Evolutionary conservation across 139 green algal genomes (phyloP).

Genomic region (Micromonas pusilla): DNA sequence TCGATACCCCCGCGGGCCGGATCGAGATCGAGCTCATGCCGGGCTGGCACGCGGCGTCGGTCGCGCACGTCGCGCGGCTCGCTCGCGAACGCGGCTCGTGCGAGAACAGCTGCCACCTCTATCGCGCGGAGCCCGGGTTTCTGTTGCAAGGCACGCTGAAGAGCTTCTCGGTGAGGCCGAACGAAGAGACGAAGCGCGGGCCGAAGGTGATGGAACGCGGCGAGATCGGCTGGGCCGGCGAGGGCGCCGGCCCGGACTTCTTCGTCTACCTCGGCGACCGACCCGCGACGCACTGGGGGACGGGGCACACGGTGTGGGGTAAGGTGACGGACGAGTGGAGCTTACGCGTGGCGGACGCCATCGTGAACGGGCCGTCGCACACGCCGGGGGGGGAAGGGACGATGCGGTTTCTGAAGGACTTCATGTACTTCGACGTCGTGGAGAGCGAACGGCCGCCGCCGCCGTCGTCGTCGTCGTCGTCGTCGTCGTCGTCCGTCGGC

Average conservation of each 20-base stretch:
- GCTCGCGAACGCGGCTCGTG: background rate
- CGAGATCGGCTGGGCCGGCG: slow-evolving; percentile 35
- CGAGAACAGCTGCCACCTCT: slow-evolving; percentile 25
- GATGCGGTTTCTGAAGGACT: slow-evolving; percentile 27
- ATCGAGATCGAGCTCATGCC: slow-evolving; percentile 18
- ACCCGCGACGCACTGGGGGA: slow-evolving; percentile 17
- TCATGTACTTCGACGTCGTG: background rate
- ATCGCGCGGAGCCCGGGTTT: slow-evolving; percentile 29
- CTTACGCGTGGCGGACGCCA: background rate
- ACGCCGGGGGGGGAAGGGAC: slow-evolving; percentile 24
- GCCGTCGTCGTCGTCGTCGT: no score
- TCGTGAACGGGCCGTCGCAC: background rate
- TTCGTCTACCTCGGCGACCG: slow-evolving; percentile 33
- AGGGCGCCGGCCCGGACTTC: slow-evolving; percentile 26
- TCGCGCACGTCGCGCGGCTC: slow-evolving; percentile 9
- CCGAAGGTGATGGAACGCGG: slow-evolving; percentile 32
- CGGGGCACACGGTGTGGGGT: slow-evolving; percentile 27
- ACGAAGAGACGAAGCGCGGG: slow-evolving; percentile 17
- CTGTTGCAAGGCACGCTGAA: slow-evolving; percentile 28
- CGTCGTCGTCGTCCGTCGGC: no score
- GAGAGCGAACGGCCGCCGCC: no score
- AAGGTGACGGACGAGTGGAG: background rate
- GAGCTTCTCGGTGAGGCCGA: slow-evolving; percentile 15
- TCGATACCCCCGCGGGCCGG: slow-evolving; percentile 8
- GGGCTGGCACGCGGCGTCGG: slow-evolving; percentile 15